Percentiles rank a stretch among this genome's conserved stretches.
Conservation (phyloP, 129 eudicot genomes). For the Erigeron canadensis region DNA sequence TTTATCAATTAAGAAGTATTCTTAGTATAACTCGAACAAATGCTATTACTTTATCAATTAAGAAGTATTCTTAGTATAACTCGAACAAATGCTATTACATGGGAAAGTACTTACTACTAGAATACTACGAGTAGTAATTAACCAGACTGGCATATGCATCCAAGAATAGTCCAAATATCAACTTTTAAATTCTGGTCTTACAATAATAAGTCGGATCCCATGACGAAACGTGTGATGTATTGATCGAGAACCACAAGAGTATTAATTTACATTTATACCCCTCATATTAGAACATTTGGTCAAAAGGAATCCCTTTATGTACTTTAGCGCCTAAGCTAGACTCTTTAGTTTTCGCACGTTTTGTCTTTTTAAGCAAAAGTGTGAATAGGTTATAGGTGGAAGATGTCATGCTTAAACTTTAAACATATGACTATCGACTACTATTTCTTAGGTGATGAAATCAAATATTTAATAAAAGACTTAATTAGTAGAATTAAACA, state of each 20-base stretch:
- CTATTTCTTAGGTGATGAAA: neutral
- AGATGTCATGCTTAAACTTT: neutral
- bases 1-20: neutral
- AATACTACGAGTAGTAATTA: too few species aligned
- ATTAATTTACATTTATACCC: neutral
- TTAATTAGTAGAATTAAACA: too few species aligned
- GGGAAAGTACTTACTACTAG: too few species aligned
- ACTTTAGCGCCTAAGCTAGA: constrained; percentile 8
- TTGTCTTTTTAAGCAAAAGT: neutral
- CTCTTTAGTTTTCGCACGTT: constrained; percentile 13
- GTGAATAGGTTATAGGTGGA: constrained; percentile 5
- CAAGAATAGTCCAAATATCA: constrained; percentile 20
- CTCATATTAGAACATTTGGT: neutral
- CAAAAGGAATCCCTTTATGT: neutral
- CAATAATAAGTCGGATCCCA: constrained; percentile 9
- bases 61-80: too few species aligned
- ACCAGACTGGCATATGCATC: constrained; percentile 10
- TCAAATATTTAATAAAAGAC: neutral
- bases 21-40: neutral
- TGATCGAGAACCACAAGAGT: constrained; percentile 4
- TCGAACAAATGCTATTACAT: too few species aligned
- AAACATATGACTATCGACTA: constrained; percentile 15
- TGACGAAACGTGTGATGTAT: constrained; percentile 15
- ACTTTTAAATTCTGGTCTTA: constrained; percentile 5
- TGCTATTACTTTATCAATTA: too few species aligned